These are phyloP conservation scores for Candida stauntonica DNA, from an alignment of 805 yeast genomes.

Conservation along the genomic window DNA sequence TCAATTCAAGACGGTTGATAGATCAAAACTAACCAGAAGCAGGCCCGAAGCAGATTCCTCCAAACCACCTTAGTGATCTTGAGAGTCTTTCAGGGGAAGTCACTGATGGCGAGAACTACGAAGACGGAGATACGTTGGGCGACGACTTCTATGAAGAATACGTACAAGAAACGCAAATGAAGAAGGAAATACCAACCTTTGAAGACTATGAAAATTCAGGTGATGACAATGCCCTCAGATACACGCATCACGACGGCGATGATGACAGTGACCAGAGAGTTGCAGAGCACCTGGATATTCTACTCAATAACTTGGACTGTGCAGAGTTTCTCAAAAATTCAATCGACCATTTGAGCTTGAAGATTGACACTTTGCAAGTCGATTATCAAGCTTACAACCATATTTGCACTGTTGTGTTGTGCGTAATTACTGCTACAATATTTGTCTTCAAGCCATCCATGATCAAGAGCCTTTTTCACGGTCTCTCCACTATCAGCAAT, in stretches of 20 bases:
- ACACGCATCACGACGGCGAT: background rate
- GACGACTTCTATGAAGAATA: background rate
- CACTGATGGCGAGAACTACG: background rate
- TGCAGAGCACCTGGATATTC: background rate
- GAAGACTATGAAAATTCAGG: background rate
- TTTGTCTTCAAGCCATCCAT: too few relatives aligned
- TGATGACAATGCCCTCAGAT: background rate
- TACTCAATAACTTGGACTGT: background rate
- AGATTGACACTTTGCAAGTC: background rate
- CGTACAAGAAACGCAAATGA: background rate
- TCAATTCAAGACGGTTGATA: too few relatives aligned
- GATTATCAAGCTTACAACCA: too few relatives aligned
- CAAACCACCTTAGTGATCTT: too few relatives aligned
- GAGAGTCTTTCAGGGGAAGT: too few relatives aligned
- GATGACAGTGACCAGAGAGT: background rate
- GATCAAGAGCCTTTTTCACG: too few relatives aligned
- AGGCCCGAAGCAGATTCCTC: background rate
- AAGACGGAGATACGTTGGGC: background rate
- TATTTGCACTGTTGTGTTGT: too few relatives aligned
- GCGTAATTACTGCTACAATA: too few relatives aligned
- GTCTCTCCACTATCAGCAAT: too few relatives aligned
- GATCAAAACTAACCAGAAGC: background rate
- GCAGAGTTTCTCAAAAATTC: background rate
- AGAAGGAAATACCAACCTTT: background rate
- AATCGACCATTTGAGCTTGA: background rate